Conservation (phyloP, 2,329 filamentous ascomycete species). For the Paramyrothecium sp. region DNA sequence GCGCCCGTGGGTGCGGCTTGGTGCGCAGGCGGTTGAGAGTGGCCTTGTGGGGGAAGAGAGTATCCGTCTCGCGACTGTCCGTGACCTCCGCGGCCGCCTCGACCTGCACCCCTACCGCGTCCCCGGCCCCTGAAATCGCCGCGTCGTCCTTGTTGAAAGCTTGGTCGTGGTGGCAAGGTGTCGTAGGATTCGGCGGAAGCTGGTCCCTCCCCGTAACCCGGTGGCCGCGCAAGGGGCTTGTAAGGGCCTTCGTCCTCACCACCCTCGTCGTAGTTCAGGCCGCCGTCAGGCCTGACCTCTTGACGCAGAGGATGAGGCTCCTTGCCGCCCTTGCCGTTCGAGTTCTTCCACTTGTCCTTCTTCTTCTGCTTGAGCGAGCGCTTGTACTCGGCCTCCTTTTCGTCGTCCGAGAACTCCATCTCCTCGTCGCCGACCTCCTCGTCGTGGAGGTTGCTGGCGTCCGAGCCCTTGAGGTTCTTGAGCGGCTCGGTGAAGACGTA, state of each 20-base stretch:
- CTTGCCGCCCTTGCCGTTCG: constrained; percentile 33
- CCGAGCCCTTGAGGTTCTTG: constrained; percentile 78
- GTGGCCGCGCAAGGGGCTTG: constrained; percentile 67
- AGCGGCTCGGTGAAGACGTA: constrained; percentile 87
- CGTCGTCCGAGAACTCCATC: constrained; percentile 94
- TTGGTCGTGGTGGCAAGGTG: constrained; percentile 23
- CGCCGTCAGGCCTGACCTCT: constrained; percentile 36
- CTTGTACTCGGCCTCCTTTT: constrained; percentile 85
- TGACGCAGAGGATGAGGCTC: constrained; percentile 39
- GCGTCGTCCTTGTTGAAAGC: constrained; percentile 36
- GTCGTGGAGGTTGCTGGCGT: constrained; percentile 92
- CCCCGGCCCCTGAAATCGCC: constrained; percentile 45
- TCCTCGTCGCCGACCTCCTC: constrained; percentile 87
- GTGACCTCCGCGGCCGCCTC: constrained; percentile 35
- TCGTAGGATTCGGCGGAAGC: constrained; percentile 37
- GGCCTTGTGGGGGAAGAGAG: constrained; percentile 35
- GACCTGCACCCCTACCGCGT: constrained; percentile 38
- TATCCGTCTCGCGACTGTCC: constrained; percentile 35
- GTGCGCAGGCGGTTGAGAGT: constrained; percentile 24
- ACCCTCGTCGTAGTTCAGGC: constrained; percentile 64
- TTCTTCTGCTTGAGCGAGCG: constrained; percentile 66
- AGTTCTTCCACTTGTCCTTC: constrained; percentile 45
- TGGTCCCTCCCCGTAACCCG: constrained; percentile 56
- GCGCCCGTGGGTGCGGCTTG: constrained; percentile 30
- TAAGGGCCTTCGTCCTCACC: constrained; percentile 65